Evolutionary conservation across 1,284 basidiomycete species (phyloP).

Genomic region (Golubevia pallescens): DNA sequence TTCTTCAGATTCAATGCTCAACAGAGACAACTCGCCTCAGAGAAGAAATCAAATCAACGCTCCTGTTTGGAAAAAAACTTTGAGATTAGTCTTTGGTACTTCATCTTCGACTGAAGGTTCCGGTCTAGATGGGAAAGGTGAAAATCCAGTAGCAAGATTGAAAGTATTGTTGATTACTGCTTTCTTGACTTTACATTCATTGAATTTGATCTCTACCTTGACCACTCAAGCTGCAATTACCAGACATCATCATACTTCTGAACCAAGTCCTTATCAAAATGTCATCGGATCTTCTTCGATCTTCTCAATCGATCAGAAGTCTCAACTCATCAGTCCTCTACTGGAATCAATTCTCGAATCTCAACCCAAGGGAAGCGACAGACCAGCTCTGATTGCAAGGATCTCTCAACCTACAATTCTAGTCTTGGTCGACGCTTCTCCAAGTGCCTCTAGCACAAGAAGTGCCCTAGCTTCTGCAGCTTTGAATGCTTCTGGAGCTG

Average conservation of each 20-base stretch:
- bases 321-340: constrained; percentile 29
- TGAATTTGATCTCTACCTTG: constrained; percentile 92
- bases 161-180: constrained; percentile 81
- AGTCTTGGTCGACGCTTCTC: constrained; percentile 35
- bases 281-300: constrained; percentile 34
- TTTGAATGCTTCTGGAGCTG: background rate
- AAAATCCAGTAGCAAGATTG: constrained; percentile 83
- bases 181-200: constrained; percentile 61
- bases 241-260: constrained; percentile 67
- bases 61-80: constrained; percentile 26
- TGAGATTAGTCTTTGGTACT: constrained; percentile 31
- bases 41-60: background rate
- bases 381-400: constrained; percentile 18
- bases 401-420: constrained; percentile 46
- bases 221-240: constrained; percentile 75
- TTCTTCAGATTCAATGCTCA: constrained; percentile 28
- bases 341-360: constrained; percentile 13
- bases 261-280: constrained; percentile 42
- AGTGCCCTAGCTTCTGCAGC: too few species aligned
- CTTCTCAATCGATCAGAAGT: constrained; percentile 21
- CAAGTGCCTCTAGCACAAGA: too few species aligned
- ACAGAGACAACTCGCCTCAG: constrained; percentile 5
- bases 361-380: constrained; percentile 2
- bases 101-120: constrained; percentile 73
- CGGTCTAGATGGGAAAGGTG: constrained; percentile 68